Conservation (phyloP, 2,329 filamentous ascomycete genomes). For the Botrytis elliptica region DNA sequence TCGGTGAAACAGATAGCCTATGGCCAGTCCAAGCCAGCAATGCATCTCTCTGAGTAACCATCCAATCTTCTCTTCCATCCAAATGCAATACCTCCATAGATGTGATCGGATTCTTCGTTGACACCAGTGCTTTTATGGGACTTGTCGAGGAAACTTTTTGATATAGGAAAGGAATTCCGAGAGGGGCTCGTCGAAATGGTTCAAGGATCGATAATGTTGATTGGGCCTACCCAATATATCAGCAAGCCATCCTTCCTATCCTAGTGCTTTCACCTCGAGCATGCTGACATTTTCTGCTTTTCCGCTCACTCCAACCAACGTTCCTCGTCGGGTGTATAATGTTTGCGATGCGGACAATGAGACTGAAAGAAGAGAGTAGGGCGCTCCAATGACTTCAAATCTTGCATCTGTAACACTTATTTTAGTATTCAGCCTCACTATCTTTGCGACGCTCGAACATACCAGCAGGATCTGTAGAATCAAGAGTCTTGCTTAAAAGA, state of each 20-base stretch:
- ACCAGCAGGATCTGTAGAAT: slow-evolving; percentile 39
- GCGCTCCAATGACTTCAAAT: slow-evolving; percentile 89
- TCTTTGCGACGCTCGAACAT: neutral
- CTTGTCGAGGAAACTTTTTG: slow-evolving; percentile 85
- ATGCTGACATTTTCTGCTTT: slow-evolving; percentile 79
- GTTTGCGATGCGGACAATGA: slow-evolving; percentile 90
- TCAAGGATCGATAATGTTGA: slow-evolving; percentile 87
- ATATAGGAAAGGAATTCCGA: slow-evolving; percentile 93
- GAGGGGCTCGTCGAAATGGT: slow-evolving; percentile 73
- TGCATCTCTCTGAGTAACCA: slow-evolving; percentile 81
- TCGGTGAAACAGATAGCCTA: slow-evolving; percentile 72
- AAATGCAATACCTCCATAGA: slow-evolving; percentile 86
- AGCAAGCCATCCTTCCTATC: slow-evolving; percentile 19
- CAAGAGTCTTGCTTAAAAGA: slow-evolving; percentile 53
- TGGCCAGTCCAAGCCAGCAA: slow-evolving; percentile 97
- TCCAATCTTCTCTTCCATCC: slow-evolving; percentile 94
- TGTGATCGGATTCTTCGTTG: slow-evolving; percentile 80
- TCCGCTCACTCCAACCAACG: slow-evolving; percentile 83
- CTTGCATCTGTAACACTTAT: slow-evolving; percentile 66
- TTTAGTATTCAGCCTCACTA: slow-evolving; percentile 17
- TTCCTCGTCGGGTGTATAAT: slow-evolving; percentile 88
- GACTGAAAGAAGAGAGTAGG: slow-evolving; percentile 91
- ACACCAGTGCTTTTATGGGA: slow-evolving; percentile 84
- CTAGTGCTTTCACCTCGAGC: slow-evolving; percentile 18
- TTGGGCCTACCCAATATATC: slow-evolving; percentile 59